Conservation (phyloP, 164 flowering plant genomes). For the Saururus chinensis region DNA sequence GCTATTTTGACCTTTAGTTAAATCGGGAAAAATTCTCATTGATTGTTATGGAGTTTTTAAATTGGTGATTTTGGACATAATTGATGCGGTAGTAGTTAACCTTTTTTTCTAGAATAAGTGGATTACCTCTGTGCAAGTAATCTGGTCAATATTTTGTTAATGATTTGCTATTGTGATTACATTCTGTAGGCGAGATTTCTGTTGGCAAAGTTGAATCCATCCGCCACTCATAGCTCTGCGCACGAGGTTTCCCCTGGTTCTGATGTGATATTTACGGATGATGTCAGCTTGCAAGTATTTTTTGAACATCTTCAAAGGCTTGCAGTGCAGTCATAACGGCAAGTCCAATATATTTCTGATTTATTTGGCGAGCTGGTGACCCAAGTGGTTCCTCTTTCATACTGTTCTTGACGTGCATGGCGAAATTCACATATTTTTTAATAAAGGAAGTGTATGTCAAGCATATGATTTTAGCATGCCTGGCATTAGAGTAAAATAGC, state of each 20-base stretch:
- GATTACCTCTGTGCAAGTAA: too few relatives aligned
- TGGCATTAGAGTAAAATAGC: background rate
- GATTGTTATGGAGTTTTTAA: too few relatives aligned
- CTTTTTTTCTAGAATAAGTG: too few relatives aligned
- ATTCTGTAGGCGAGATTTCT: slow-evolving; percentile 69
- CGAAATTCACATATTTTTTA: background rate
- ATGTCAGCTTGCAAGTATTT: slow-evolving; percentile 93
- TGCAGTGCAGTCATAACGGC: slow-evolving; percentile 68
- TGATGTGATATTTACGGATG: slow-evolving; percentile 90
- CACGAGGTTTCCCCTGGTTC: slow-evolving; percentile 70
- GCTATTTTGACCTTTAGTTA: too few relatives aligned
- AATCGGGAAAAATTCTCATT: too few relatives aligned
- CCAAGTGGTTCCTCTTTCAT: background rate
- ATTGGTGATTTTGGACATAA: too few relatives aligned
- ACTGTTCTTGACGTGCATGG: background rate
- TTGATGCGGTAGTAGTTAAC: too few relatives aligned
- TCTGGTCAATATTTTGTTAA: background rate
- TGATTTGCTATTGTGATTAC: background rate
- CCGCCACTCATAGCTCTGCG: slow-evolving; percentile 70
- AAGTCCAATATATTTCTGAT: background rate
- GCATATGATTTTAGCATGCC: background rate
- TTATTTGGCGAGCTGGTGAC: background rate
- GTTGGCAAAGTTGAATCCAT: slow-evolving; percentile 86
- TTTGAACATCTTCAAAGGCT: slow-evolving; percentile 89
- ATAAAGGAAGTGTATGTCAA: background rate